Conservation (phyloP, 495 filamentous ascomycete species). For the Podospora pseudoanserina region DNA sequence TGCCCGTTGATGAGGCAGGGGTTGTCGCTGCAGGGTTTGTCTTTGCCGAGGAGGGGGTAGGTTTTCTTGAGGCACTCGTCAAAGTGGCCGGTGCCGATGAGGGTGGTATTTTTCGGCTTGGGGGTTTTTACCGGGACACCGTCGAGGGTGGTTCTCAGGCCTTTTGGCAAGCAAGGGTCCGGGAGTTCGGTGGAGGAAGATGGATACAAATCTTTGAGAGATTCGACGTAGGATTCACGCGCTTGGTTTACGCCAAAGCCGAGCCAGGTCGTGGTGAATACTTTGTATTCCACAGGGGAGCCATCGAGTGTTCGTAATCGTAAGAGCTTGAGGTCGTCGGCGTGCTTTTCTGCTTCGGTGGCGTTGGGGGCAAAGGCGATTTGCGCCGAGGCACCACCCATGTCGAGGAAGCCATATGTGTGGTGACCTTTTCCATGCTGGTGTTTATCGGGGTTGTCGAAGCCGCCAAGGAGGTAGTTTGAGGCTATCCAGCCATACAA, state of each 20-base stretch:
- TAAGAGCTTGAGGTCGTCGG: constrained; percentile 81
- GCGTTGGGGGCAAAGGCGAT: constrained; percentile 95
- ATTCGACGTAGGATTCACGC: constrained; percentile 71
- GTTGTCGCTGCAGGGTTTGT: constrained; percentile 73
- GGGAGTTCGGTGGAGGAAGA: constrained; percentile 63
- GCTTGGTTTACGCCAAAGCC: constrained; percentile 95
- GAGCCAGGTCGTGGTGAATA: constrained; percentile 96
- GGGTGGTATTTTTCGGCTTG: constrained; percentile 31
- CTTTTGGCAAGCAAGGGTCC: constrained; percentile 86
- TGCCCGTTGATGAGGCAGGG: constrained; percentile 87
- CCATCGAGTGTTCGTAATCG: constrained; percentile 81
- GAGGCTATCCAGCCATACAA: constrained; percentile 98
- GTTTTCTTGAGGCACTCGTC: constrained; percentile 79
- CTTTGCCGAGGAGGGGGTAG: constrained; percentile 84
- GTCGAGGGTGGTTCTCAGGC: constrained; percentile 63
- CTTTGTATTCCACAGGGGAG: constrained; percentile 67
- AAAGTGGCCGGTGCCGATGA: constrained; percentile 83
- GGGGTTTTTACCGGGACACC: constrained; percentile 46
- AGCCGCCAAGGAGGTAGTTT: constrained; percentile 95
- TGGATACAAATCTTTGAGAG: constrained; percentile 58
- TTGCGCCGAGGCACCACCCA: constrained; percentile 96
- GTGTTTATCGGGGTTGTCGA: constrained; percentile 73
- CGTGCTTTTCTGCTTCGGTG: constrained; percentile 87
- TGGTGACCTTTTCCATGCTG: constrained; percentile 79
- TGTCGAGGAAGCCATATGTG: constrained; percentile 97